phyloP scores from a whole-genome alignment of 768 basidiomycete species.

The Symmetrospora coprosmae region DNA sequence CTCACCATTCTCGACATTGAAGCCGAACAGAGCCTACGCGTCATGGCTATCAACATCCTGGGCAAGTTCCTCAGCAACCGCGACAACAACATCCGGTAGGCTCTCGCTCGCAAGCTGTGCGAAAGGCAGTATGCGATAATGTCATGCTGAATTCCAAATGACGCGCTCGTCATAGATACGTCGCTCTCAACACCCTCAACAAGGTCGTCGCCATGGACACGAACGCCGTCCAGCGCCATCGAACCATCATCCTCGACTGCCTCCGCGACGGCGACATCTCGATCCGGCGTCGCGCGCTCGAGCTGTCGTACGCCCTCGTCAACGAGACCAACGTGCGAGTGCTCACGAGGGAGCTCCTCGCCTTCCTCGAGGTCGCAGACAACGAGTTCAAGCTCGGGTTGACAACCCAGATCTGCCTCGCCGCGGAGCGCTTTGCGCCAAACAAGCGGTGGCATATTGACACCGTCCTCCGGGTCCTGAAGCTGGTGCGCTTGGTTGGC shows the following conservation, averaged over 20 bases:
- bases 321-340: constrained; percentile 88
- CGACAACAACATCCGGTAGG: constrained; percentile 94
- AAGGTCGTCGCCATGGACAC: constrained; percentile 97
- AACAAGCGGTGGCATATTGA: constrained; percentile 99
- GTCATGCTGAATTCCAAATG: neutral
- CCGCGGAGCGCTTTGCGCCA: constrained; percentile 89
- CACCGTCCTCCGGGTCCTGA: constrained; percentile 79
- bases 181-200: constrained; percentile 92
- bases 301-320: constrained; percentile 90
- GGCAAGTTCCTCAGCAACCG: constrained; percentile 95
- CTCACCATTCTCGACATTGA: constrained; percentile 92
- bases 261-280: constrained; percentile 98
- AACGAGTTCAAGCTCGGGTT: constrained; percentile 97
- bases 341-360: constrained; percentile 77
- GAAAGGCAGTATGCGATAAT: neutral
- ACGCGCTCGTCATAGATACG: constrained; percentile 53
- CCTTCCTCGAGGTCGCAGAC: constrained; percentile 94
- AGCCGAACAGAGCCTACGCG: constrained; percentile 82
- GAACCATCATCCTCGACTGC: constrained; percentile 97
- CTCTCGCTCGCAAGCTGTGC: neutral
- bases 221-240: constrained; percentile 91
- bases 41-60: constrained; percentile 99
- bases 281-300: constrained; percentile 86
- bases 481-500: constrained; percentile 49
- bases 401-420: constrained; percentile 92